Evolutionary conservation across 176 grass and related monocot species (phyloP), one percentile per base, ranked within the genome.

Genomic region (Aegilops bicornis): DNA sequence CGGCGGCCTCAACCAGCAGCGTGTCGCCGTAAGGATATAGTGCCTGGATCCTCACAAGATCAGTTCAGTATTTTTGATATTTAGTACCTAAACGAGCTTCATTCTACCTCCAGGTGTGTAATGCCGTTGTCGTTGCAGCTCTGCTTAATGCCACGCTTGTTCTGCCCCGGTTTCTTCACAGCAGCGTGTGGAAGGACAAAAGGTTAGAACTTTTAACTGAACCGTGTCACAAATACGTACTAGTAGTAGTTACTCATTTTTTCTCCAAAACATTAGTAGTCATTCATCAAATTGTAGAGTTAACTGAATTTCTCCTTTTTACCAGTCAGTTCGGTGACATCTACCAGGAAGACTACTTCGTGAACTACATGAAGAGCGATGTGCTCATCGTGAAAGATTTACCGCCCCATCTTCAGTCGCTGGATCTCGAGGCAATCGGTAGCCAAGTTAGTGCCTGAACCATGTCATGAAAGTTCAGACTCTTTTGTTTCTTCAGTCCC

Each of bases 301-400:
- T 17, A 30, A 45, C 1, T 56, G 42, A 43, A 43, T 43, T 43
- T 89, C 73, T 62, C 52, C 16, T 33, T 65, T 78, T 83, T 76
- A 81, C 77, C 91, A 98, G 97, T 62, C 94, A 96, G 88, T 96
- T 98, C 54, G 91, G 93, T 78, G 97, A 96, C 82, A 98, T 98
- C 70, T 98, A 98, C 78, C 92, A 96, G 62, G 90, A 98, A 79
- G 92, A 96, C 30, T 96, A 94, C 88, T 98, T 98, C 42, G 13
- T 98, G 37, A 89, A 91, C 58, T 96, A 94, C 88, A 91, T 98
- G 72, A 98, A 91, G 85, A 73, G 81, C 24, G 97, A 98, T 13
- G 94, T 98, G 64, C 78, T 72, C 33, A 92, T 98, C 47, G 86
- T 96, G 67, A 96, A 96, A 86, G 88, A 98, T 71, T 80, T 98